Conservation (phyloP, 2,329 filamentous ascomycete genomes). For the Nothophaeocryptopus gaeumannii region DNA sequence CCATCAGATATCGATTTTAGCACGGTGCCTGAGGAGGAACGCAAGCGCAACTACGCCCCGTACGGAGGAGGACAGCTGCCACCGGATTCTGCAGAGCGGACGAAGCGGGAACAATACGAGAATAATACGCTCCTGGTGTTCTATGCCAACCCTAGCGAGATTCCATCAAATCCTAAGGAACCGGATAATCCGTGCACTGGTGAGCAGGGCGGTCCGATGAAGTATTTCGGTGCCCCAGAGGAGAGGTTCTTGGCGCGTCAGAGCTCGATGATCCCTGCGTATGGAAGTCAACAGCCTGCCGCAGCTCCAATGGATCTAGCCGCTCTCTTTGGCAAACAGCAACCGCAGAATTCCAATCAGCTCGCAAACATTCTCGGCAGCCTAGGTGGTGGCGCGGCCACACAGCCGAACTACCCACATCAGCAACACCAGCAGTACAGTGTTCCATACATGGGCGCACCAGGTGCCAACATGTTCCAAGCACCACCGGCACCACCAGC, state of each 20-base stretch:
- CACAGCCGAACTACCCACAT: constrained; percentile 12
- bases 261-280: constrained; percentile 13
- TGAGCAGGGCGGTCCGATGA: constrained; percentile 26
- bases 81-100: constrained; percentile 43
- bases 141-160: constrained; percentile 45
- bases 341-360: constrained; percentile 9
- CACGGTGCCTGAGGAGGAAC: constrained; percentile 39
- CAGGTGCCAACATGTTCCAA: constrained; percentile 12
- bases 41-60: constrained; percentile 44
- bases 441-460: constrained; percentile 20
- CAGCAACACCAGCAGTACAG: constrained; percentile 16
- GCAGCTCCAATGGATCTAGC: constrained; percentile 9
- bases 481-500: constrained; percentile 14
- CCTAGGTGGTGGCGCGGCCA: constrained; percentile 17
- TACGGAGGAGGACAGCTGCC: constrained; percentile 44
- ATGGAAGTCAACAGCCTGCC: constrained; percentile 10
- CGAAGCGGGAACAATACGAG: constrained; percentile 45
- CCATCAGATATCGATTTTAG: constrained; percentile 44
- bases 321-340: constrained; percentile 3
- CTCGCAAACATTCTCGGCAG: constrained; percentile 9
- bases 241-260: constrained; percentile 26
- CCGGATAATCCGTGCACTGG: constrained; percentile 39
- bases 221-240: constrained; percentile 40
- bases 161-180: constrained; percentile 47
- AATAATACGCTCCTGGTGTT: constrained; percentile 47